Evolutionary conservation across 441 rosid genomes (phyloP).

Genomic region (Croton setiger): DNA sequence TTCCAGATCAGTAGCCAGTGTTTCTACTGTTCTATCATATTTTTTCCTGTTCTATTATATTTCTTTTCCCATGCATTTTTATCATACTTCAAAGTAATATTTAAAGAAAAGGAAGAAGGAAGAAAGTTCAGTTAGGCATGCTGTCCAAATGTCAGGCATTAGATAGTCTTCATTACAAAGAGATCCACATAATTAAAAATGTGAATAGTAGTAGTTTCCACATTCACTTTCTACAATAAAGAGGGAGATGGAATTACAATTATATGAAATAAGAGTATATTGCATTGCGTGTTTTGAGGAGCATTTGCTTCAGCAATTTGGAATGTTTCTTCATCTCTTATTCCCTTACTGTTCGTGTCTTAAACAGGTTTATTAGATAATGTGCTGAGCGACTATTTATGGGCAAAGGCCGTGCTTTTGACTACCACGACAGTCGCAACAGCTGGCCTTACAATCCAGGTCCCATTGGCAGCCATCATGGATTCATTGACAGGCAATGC

Average conservation of each 20-base stretch:
- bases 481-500: slow-evolving; percentile 70
- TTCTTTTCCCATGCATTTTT: neutral
- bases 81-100: neutral
- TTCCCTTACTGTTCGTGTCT: neutral
- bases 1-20: neutral
- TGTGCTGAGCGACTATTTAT: slow-evolving; percentile 84
- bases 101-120: neutral
- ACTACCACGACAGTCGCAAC: slow-evolving; percentile 95
- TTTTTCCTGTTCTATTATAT: no score
- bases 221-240: neutral
- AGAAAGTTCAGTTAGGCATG: neutral
- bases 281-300: neutral
- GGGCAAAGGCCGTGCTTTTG: slow-evolving; percentile 93
- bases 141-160: neutral
- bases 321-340: neutral
- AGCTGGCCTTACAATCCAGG: slow-evolving; percentile 94
- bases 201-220: neutral
- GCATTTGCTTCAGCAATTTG: neutral
- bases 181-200: neutral
- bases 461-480: slow-evolving; percentile 84
- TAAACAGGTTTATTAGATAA: slow-evolving; percentile 80
- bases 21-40: no score
- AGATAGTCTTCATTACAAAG: neutral
- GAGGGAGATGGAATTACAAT: neutral
- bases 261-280: neutral